Conservation (phyloP, 495 filamentous ascomycete genomes). For the Aspergillus baeticus region DNA sequence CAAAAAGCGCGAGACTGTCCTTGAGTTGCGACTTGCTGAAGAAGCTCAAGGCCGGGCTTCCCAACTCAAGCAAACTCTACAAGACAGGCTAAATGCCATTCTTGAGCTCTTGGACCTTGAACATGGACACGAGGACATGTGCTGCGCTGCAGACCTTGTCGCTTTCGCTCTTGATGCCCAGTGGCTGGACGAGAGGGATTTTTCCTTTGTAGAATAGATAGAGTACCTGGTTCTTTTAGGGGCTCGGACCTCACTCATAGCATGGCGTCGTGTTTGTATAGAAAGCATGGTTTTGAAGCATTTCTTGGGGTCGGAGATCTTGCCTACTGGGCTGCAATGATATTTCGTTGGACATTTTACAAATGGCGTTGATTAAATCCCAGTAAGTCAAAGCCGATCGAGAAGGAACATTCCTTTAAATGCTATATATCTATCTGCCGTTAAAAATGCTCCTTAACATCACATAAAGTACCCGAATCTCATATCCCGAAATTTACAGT, state of each 20-base stretch:
- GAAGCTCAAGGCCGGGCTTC: conserved; percentile 18
- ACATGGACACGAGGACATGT: conserved; percentile 45
- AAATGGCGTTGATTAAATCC: no score
- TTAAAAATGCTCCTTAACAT: no score
- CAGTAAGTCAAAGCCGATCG: no score
- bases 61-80: conserved; percentile 31
- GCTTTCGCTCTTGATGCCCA: conserved; percentile 47
- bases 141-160: conserved; percentile 48
- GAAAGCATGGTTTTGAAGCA: not conserved
- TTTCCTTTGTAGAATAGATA: conserved; percentile 27
- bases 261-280: not conserved
- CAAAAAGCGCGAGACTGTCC: conserved; percentile 13
- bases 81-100: conserved; percentile 32
- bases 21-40: not conserved
- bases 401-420: no score
- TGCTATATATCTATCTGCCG: no score
- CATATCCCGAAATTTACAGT: no score
- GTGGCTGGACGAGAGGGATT: conserved; percentile 43
- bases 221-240: no score
- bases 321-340: no score
- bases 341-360: no score
- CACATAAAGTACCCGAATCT: no score
- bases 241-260: no score
- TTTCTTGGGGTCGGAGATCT: not conserved
- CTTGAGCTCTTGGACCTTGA: conserved; percentile 41